phyloP scores from a whole-genome alignment of 352 stramenopile species.

The Thraustochytrium sp. region DNA sequence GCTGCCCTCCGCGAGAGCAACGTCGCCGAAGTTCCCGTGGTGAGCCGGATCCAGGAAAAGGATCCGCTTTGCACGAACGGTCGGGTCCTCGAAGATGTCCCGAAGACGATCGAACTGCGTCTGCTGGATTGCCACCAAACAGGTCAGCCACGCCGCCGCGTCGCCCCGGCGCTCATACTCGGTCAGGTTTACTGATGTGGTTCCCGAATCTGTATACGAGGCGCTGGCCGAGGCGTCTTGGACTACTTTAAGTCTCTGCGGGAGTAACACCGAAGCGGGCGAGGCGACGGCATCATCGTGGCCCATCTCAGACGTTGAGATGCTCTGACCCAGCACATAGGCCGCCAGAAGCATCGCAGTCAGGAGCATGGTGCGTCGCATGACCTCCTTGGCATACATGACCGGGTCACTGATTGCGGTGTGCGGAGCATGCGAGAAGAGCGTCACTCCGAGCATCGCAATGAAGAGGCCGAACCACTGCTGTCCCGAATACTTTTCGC shows the following conservation, averaged over 20 bases:
- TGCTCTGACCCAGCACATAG: too few species aligned
- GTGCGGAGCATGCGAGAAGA: neutral
- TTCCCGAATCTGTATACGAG: too few species aligned
- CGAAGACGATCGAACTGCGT: neutral
- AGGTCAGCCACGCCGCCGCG: neutral
- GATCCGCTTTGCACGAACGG: neutral
- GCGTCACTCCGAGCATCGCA: slow-evolving; percentile 1
- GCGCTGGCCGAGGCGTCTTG: too few species aligned
- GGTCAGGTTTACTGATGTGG: neutral
- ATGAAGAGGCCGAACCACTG: slow-evolving; percentile 18
- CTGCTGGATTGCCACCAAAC: neutral
- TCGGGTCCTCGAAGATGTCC: neutral
- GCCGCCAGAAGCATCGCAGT: neutral
- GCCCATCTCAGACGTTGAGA: too few species aligned
- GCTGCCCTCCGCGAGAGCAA: neutral
- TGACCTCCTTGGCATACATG: neutral
- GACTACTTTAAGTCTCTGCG: neutral
- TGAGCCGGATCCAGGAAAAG: neutral
- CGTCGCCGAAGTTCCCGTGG: slow-evolving; percentile 5
- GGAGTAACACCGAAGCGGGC: neutral
- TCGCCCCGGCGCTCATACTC: neutral
- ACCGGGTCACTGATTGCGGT: neutral
- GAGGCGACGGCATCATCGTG: too few species aligned
- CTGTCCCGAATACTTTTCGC: neutral
- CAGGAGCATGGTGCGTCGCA: too few species aligned